phyloP scores from a whole-genome alignment of 1,284 basidiomycete genomes.

The Leccinum pachyderme region DNA sequence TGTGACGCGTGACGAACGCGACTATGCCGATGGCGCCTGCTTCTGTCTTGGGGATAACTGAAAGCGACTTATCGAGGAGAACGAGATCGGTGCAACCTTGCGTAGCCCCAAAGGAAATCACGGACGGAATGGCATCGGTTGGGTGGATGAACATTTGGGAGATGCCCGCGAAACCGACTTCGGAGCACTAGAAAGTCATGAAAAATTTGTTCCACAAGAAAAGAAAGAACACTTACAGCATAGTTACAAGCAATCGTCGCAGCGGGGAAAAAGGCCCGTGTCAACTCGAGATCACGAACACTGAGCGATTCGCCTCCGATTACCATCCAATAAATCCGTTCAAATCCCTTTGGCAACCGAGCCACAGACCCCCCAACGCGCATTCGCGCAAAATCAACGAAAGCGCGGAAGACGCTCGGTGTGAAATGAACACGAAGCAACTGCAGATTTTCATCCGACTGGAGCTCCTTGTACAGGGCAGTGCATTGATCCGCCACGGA shows the following conservation, averaged over 20 bases:
- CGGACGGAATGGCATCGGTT: constrained; percentile 19
- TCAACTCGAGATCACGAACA: constrained; percentile 22
- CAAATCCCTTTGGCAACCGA: constrained; percentile 20
- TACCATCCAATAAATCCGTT: constrained; percentile 30
- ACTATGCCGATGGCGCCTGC: constrained; percentile 24
- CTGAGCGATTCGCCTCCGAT: constrained; percentile 29
- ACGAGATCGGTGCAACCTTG: constrained; percentile 27
- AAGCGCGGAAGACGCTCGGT: constrained; percentile 25
- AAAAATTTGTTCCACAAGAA: not conserved
- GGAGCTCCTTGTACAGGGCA: constrained; percentile 25
- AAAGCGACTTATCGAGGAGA: constrained; percentile 22
- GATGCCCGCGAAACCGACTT: constrained; percentile 29
- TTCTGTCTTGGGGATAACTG: constrained; percentile 16
- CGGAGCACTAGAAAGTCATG: constrained; percentile 21
- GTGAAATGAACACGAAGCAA: constrained; percentile 28
- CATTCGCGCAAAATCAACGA: constrained; percentile 25
- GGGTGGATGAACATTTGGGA: constrained; percentile 28
- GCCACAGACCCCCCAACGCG: constrained; percentile 8
- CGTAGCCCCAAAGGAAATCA: constrained; percentile 25
- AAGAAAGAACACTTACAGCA: constrained; percentile 15
- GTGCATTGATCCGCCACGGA: constrained; percentile 27
- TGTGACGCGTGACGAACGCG: constrained; percentile 24
- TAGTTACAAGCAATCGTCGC: constrained; percentile 31
- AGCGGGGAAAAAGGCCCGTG: constrained; percentile 18
- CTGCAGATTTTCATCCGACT: constrained; percentile 20